Conservation (phyloP, 345 rosid genomes). For the Ceriops zippeliana region DNA sequence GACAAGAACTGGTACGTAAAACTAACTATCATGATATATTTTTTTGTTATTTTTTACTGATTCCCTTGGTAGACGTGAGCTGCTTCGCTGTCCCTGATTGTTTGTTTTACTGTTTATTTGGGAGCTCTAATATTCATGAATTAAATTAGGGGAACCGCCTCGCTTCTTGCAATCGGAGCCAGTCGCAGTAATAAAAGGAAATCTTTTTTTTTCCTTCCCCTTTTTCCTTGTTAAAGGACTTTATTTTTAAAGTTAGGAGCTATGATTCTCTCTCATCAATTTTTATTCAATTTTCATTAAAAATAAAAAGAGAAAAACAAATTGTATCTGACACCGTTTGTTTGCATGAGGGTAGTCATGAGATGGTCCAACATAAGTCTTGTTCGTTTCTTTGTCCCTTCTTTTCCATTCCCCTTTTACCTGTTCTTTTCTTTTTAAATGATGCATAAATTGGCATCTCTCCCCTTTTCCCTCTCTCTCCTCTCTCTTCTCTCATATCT, state of each 20-base stretch:
- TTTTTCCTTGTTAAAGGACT: too few species aligned
- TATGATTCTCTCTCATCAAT: too few species aligned
- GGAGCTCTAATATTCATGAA: neutral
- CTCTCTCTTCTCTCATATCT: neutral
- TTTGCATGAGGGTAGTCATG: slow-evolving; percentile 33
- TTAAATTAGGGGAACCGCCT: too few species aligned
- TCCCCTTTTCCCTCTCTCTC: neutral
- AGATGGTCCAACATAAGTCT: slow-evolving; percentile 25
- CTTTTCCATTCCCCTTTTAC: slow-evolving; percentile 24
- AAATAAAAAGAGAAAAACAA: neutral
- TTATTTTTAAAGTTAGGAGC: too few species aligned
- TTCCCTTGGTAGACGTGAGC: slow-evolving; percentile 19
- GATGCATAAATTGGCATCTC: neutral
- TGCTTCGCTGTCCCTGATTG: too few species aligned
- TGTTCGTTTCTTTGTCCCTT: slow-evolving; percentile 37
- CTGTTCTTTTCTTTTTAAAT: neutral
- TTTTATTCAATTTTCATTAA: too few species aligned
- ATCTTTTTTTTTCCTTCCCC: too few species aligned
- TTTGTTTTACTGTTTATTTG: neutral
- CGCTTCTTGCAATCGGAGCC: too few species aligned
- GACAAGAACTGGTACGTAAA: slow-evolving; percentile 25
- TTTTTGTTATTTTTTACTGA: neutral
- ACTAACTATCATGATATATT: neutral
- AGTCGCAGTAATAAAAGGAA: too few species aligned
- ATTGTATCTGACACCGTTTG: slow-evolving; percentile 45